phyloP scores from a whole-genome alignment of 2,329 filamentous ascomycete genomes.

The Ophiostoma ulmi region DNA sequence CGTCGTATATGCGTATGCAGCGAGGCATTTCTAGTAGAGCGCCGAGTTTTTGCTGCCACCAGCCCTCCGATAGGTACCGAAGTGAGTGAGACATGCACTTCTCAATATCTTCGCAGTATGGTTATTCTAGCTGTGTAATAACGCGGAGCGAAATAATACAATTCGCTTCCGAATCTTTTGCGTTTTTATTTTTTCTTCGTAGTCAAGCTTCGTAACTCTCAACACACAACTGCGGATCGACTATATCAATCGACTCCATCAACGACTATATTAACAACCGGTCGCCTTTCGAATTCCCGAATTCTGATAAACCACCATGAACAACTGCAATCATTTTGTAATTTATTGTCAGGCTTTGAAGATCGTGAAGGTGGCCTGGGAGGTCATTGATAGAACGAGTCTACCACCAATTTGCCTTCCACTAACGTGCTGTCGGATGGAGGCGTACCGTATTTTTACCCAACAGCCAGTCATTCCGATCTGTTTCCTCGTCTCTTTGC shows the following conservation, averaged over 20 bases:
- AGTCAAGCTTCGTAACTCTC: background rate
- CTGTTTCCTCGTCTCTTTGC: background rate
- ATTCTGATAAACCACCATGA: background rate
- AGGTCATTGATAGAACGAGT: background rate
- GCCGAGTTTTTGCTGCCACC: background rate
- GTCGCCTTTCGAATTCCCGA: background rate
- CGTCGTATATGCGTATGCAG: background rate
- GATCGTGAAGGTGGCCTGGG: too few species aligned
- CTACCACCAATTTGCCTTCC: background rate
- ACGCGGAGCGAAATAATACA: background rate
- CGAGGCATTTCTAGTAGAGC: background rate
- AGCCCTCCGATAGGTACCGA: background rate
- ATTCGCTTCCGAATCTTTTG: background rate
- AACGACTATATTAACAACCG: background rate
- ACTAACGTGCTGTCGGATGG: background rate
- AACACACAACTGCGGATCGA: background rate
- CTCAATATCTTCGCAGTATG: background rate
- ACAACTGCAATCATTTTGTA: too few species aligned
- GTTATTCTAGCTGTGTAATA: background rate
- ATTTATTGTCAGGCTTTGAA: background rate
- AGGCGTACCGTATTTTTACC: background rate
- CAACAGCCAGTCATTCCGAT: background rate
- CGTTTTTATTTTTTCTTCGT: background rate
- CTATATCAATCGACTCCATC: background rate
- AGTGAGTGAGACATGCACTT: background rate